Evolutionary conservation across 1,284 basidiomycete genomes (phyloP).

Genomic region (Marasmius oreades): DNA sequence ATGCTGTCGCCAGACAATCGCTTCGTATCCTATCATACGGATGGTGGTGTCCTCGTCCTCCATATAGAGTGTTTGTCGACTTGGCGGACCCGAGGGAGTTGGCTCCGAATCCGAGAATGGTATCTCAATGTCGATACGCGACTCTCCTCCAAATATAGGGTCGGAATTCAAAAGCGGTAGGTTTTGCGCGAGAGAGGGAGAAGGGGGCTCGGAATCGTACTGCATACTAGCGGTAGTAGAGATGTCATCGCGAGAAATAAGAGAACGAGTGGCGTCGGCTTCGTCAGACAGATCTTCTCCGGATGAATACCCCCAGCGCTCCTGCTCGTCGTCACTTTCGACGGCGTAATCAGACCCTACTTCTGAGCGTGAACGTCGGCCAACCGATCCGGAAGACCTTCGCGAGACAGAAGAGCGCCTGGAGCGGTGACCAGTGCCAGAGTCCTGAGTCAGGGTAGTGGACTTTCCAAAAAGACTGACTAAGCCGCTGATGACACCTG

Average conservation of each 20-base stretch:
- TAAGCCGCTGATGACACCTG: constrained; percentile 64
- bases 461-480: constrained; percentile 65
- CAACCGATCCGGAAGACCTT: constrained; percentile 45
- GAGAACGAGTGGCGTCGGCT: constrained; percentile 24
- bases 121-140: constrained; percentile 74
- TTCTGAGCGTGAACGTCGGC: constrained; percentile 50
- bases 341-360: constrained; percentile 56
- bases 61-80: constrained; percentile 84
- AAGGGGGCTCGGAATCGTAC: constrained; percentile 66
- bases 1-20: constrained; percentile 58
- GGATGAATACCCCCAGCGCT: constrained; percentile 79
- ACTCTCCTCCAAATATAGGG: constrained; percentile 76
- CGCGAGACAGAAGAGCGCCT: constrained; percentile 56
- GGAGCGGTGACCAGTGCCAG: constrained; percentile 39
- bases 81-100: constrained; percentile 73
- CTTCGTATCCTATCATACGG: constrained; percentile 88
- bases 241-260: constrained; percentile 31
- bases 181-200: constrained; percentile 47
- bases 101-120: constrained; percentile 56
- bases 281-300: constrained; percentile 65
- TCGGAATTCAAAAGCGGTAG: constrained; percentile 71
- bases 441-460: constrained; percentile 26
- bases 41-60: constrained; percentile 90
- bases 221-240: constrained; percentile 56
- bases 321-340: constrained; percentile 52